These are phyloP conservation scores for Diversispora epigaea DNA, from an alignment of 192 early-diverging fungal species.

Conservation along the genomic window DNA sequence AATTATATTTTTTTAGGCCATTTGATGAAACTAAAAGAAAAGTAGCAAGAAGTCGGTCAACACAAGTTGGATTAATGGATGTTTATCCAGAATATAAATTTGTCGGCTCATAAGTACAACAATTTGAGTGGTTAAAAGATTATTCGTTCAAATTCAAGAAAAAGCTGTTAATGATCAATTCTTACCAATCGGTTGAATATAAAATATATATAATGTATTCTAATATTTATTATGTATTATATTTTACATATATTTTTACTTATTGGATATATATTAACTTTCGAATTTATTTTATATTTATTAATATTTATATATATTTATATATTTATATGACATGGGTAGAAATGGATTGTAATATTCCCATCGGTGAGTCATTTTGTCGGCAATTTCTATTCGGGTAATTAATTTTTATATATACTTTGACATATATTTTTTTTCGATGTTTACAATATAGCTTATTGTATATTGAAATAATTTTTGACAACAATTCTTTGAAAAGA, in stretches of 20 bases:
- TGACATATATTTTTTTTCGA: too few relatives aligned
- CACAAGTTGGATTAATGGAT: too few relatives aligned
- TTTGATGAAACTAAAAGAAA: constrained; percentile 98
- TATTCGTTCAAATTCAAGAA: constrained; percentile 71
- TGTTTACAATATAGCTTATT: too few relatives aligned
- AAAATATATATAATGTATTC: neutral
- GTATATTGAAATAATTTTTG: constrained; percentile 29
- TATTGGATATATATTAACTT: too few relatives aligned
- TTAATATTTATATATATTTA: constrained; percentile 3
- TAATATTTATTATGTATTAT: neutral
- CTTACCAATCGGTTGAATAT: constrained; percentile 79
- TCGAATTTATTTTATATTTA: too few relatives aligned
- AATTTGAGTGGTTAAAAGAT: too few relatives aligned
- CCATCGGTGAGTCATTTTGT: constrained; percentile 90
- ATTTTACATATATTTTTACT: neutral
- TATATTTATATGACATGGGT: constrained; percentile 72
- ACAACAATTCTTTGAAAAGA: constrained; percentile 81
- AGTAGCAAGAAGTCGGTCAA: too few relatives aligned
- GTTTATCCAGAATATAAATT: too few relatives aligned
- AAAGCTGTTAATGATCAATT: constrained; percentile 84
- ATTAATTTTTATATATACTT: too few relatives aligned
- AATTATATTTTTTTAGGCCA: constrained; percentile 60
- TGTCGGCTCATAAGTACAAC: too few relatives aligned
- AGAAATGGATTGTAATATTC: constrained; percentile 99
- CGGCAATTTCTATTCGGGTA: constrained; percentile 92